Conservation (phyloP, 352 stramenopile species). For the Globisporangium barbulae region DNA sequence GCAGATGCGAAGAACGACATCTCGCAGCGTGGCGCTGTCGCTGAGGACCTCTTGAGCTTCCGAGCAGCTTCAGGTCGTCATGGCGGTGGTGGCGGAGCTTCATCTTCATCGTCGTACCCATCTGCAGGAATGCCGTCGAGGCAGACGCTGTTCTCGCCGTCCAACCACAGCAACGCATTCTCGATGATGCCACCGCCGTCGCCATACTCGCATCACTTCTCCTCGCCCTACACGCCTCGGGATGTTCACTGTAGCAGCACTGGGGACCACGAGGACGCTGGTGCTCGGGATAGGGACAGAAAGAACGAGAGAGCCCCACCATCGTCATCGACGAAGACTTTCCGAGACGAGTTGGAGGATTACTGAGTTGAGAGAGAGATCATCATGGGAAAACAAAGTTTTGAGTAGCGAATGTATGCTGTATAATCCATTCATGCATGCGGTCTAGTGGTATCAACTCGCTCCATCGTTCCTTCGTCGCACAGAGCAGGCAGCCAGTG, state of each 20-base stretch:
- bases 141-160: not conserved
- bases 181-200: not conserved
- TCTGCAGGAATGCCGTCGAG: not conserved
- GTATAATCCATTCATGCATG: conserved; percentile 8
- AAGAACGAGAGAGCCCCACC: not conserved
- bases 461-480: not conserved
- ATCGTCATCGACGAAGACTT: not conserved
- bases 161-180: not conserved
- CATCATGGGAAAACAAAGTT: not conserved
- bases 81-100: not conserved
- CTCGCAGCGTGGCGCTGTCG: conserved; percentile 5
- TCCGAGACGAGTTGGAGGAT: conserved; percentile 3
- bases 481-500: conserved; percentile 3
- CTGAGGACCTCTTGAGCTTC: conserved; percentile 8
- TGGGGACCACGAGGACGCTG: not conserved
- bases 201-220: conserved; percentile 1
- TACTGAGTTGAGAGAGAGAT: conserved; percentile 2
- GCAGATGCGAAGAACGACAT: conserved; percentile 1
- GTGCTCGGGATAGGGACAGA: not conserved
- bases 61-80: conserved; percentile 2
- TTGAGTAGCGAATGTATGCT: conserved; percentile 4
- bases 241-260: not conserved
- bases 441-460: not conserved
- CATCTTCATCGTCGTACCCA: not conserved
- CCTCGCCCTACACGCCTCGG: not conserved